phyloP scores from a whole-genome alignment of 2,329 filamentous ascomycete species.

The Calonectria honghensis region DNA sequence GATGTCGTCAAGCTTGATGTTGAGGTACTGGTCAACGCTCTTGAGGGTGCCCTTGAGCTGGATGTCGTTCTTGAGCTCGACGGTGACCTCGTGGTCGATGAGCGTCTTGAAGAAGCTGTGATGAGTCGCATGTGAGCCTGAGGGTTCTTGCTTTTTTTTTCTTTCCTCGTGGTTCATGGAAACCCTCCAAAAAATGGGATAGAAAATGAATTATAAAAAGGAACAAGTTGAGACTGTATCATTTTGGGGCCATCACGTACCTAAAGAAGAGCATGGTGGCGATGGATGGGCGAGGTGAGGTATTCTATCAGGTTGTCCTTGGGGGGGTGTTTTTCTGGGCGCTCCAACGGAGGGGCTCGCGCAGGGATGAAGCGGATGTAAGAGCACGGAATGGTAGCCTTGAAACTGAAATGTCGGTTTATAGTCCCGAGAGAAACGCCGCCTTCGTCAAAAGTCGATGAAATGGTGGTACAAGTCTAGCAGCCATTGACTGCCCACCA shows the following conservation, averaged over 20 bases:
- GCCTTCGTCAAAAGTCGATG: constrained; percentile 26
- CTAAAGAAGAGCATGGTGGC: constrained; percentile 68
- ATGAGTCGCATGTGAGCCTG: constrained; percentile 6
- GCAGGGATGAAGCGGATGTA: not conserved
- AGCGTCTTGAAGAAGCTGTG: constrained; percentile 97
- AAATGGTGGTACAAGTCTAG: constrained; percentile 21
- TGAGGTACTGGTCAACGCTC: constrained; percentile 98
- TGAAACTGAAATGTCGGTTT: constrained; percentile 21
- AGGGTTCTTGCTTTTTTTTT: not conserved
- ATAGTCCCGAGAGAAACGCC: constrained; percentile 38
- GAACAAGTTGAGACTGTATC: not conserved
- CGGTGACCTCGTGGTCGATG: constrained; percentile 96
- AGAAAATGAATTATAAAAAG: not conserved
- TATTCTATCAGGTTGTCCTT: constrained; percentile 1
- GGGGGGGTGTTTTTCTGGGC: not conserved
- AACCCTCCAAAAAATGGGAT: not conserved
- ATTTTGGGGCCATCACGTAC: constrained; percentile 50
- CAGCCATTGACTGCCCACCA: constrained; percentile 18
- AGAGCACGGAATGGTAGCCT: not conserved
- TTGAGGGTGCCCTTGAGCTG: constrained; percentile 96
- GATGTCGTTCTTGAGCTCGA: constrained; percentile 99
- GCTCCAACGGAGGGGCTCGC: not conserved
- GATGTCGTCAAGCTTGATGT: constrained; percentile 99
- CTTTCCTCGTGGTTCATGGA: not conserved
- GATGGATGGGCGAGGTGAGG: constrained; percentile 14